These are phyloP conservation scores for Dryadomyces quercus-mongolicae DNA, from an alignment of 2,329 filamentous ascomycete genomes.

Conservation along the genomic window DNA sequence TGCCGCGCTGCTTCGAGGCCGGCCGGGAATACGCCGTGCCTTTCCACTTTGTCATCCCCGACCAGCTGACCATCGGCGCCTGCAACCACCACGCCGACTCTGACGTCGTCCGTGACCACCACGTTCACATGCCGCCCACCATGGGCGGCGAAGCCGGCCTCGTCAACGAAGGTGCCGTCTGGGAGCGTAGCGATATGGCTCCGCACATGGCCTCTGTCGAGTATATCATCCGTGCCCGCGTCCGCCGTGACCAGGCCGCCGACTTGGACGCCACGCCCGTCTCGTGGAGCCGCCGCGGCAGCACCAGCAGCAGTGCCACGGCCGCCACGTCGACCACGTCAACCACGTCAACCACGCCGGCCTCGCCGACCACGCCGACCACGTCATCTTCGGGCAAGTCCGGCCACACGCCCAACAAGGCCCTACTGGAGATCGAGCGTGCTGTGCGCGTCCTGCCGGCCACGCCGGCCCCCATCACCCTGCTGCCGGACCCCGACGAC, in stretches of 20 bases:
- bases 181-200: conserved; percentile 41
- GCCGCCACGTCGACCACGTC: background rate
- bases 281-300: background rate
- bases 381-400: background rate
- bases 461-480: conserved; percentile 30
- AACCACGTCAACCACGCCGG: background rate
- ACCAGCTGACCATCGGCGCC: conserved; percentile 42
- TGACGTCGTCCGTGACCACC: conserved; percentile 35
- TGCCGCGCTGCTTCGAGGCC: conserved; percentile 33
- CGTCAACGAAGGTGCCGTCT: conserved; percentile 17
- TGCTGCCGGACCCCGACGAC: conserved; percentile 32
- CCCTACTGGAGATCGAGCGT: conserved; percentile 10
- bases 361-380: no score
- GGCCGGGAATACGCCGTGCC: conserved; percentile 36
- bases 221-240: conserved; percentile 38
- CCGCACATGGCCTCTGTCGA: conserved; percentile 42
- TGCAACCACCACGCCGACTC: conserved; percentile 37
- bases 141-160: conserved; percentile 22
- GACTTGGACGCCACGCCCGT: background rate
- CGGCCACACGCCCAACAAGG: background rate
- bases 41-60: conserved; percentile 49
- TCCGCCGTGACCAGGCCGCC: conserved; percentile 17
- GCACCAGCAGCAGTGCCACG: background rate
- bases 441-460: conserved; percentile 41
- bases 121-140: conserved; percentile 40